phyloP scores from a whole-genome alignment of 2,329 filamentous ascomycete genomes.

The Fusarium praegraminearum region DNA sequence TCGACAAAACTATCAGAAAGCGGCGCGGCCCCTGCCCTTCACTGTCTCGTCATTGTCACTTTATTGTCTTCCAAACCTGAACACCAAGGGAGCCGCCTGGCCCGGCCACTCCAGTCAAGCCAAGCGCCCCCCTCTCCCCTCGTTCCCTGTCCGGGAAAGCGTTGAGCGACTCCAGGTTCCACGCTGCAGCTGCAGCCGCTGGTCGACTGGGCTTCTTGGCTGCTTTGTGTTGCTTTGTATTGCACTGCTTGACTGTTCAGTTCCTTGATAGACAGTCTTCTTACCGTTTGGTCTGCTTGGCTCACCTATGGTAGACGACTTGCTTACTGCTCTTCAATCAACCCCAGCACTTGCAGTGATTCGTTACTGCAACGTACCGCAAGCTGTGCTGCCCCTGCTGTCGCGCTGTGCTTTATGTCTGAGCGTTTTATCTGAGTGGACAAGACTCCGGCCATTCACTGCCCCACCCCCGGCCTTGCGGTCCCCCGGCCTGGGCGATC shows the following conservation, averaged over 20 bases:
- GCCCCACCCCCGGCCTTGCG: conserved; percentile 47
- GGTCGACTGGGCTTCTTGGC: conserved; percentile 31
- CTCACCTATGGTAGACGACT: not conserved
- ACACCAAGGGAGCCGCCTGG: conserved; percentile 21
- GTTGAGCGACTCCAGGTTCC: conserved; percentile 36
- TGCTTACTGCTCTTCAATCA: not conserved
- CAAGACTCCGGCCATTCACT: conserved; percentile 39
- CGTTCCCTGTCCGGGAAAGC: conserved; percentile 44
- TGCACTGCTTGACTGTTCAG: conserved; percentile 5
- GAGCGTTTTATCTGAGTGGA: conserved; percentile 45
- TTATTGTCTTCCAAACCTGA: conserved; percentile 10
- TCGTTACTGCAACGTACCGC: conserved; percentile 4
- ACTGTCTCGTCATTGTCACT: conserved; percentile 32
- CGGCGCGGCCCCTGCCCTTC: conserved; percentile 25
- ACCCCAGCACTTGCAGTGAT: conserved; percentile 1
- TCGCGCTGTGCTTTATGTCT: conserved; percentile 39
- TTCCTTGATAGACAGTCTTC: conserved; percentile 4
- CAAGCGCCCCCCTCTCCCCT: conserved; percentile 32
- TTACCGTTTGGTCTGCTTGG: not conserved
- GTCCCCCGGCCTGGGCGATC: conserved; percentile 45
- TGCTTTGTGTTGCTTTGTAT: conserved; percentile 12
- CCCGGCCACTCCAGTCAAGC: conserved; percentile 14
- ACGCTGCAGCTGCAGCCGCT: conserved; percentile 18
- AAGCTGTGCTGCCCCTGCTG: conserved; percentile 19
- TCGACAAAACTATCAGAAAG: conserved; percentile 23